Base-by-base conservation (phyloP, 2,329 filamentous ascomycete genomes). In the Akanthomyces lecanii region DNA sequence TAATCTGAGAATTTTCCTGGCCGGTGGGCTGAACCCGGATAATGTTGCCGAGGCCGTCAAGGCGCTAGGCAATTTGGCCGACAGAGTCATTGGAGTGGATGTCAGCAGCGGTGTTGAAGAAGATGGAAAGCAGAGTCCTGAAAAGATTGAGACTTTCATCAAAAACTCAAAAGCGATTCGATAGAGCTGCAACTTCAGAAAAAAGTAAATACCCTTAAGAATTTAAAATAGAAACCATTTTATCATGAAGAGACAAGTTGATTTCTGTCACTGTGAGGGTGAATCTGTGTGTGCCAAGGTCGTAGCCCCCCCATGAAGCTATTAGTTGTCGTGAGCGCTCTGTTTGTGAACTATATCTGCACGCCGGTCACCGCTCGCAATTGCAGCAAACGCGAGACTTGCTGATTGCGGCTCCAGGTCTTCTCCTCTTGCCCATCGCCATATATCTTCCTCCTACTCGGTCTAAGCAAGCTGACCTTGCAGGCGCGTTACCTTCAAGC, bases 51-150 rank as follows among this genome's bases (percentile, higher is more conserved):
- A 85, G 5, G 82, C 85, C 8, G 78, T 99, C 21, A 78, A 80
- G 25, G 81, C 83, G 16, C 77, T 94, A 18, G 89, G 87, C 0
- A 79, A 83, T 7, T 73, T 85, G 11, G 79, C 80, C 30, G 80
- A 80, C 11, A 85, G 88, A 64, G 85, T 97, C 14, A 79, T 92
- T 40, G 93, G 89, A 2, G 90, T 99, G 4, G 95, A 99, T 78
- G 91, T 97, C 23, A 97, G 92, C 75, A 97, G 91, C 71, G 96
- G 96, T 0, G 92, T 99, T 2, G 95, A 98, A 76, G 87, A 86
- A 42, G 84, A 89, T 68, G 94, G 92, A 2, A 80, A 86, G 72
- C 95, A 99, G 76, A 90, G 88, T 74, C 70, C 94, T 63, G 84
- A 86, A 21, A 96, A 89, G 78, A 98, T 99, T 68, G 80, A 81